A percentile compares a stretch with the other conserved stretches of the same genome.
Evolutionary conservation across 1,139 yeast genomes (phyloP).

Genomic region (Candida sanyaensis): DNA sequence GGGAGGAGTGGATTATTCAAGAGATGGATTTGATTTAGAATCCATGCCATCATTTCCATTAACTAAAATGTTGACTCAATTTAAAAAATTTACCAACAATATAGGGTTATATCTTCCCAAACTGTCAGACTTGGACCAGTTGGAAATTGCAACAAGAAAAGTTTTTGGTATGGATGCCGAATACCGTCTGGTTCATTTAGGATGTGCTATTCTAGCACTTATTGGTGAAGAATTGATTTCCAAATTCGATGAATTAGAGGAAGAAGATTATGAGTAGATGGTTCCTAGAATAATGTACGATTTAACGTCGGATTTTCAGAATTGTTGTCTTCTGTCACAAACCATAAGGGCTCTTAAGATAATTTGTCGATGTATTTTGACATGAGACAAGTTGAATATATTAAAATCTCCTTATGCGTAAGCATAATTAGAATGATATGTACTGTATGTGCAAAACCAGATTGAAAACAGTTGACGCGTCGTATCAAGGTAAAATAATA

Average conservation of each 20-base stretch:
- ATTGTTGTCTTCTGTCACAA: too few relatives aligned
- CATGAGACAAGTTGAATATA: too few relatives aligned
- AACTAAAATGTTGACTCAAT: slow-evolving; percentile 41
- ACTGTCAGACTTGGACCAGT: slow-evolving; percentile 61
- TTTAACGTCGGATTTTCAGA: too few relatives aligned
- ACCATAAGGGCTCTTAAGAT: too few relatives aligned
- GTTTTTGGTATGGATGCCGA: slow-evolving; percentile 46
- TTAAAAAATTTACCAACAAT: slow-evolving; percentile 47
- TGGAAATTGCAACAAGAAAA: slow-evolving; percentile 46
- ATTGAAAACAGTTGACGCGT: too few relatives aligned
- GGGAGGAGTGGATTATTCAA: slow-evolving; percentile 84
- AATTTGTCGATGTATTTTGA: too few relatives aligned
- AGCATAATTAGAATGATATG: too few relatives aligned
- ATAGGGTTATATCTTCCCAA: slow-evolving; percentile 78
- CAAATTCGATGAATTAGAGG: slow-evolving; percentile 7
- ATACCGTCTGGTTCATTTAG: slow-evolving; percentile 43
- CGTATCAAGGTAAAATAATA: too few relatives aligned
- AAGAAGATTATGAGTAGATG: background rate
- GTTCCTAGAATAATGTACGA: too few relatives aligned
- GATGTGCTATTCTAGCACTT: slow-evolving; percentile 54
- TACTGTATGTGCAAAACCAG: too few relatives aligned
- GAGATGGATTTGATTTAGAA: slow-evolving; percentile 46
- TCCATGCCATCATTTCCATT: slow-evolving; percentile 53
- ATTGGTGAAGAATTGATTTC: slow-evolving; percentile 45
- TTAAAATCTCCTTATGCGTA: too few relatives aligned